A percentile compares a stretch with the other conserved stretches of the same genome.
These are phyloP conservation scores for Chaetomium fimeti DNA, from an alignment of 495 filamentous ascomycete species.

Conservation along the genomic window DNA sequence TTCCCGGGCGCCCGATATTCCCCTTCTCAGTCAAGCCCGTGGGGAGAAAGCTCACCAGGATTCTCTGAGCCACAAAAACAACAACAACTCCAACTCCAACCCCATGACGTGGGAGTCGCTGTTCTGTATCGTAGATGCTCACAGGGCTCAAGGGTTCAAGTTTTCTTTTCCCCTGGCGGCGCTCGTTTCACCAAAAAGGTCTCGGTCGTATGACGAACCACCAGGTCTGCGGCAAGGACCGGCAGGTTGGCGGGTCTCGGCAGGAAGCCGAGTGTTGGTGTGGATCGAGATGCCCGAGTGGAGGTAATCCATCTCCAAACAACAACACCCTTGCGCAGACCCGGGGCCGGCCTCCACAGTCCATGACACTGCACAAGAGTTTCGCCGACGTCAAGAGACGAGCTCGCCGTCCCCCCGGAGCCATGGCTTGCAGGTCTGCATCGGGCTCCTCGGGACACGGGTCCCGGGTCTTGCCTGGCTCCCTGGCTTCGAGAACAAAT, in stretches of 20 bases:
- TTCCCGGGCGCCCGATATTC: neutral
- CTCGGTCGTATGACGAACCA: neutral
- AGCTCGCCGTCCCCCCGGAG: neutral
- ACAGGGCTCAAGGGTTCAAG: too few relatives aligned
- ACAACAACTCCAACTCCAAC: too few relatives aligned
- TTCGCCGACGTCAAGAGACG: neutral
- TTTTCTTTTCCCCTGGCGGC: neutral
- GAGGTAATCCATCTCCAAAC: neutral
- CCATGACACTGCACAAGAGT: too few relatives aligned
- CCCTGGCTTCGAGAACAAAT: constrained; percentile 9
- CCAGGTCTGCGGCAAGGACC: neutral
- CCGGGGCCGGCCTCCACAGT: too few relatives aligned
- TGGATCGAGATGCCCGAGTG: neutral
- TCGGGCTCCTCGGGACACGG: neutral
- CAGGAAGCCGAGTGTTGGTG: neutral
- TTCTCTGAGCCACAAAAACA: neutral
- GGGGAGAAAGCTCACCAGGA: neutral
- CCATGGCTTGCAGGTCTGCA: constrained; percentile 9
- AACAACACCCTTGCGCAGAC: neutral
- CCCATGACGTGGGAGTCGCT: too few relatives aligned
- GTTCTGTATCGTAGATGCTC: too few relatives aligned
- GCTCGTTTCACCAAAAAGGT: neutral
- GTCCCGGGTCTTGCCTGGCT: neutral
- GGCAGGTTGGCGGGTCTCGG: neutral
- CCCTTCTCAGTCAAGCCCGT: neutral